These are phyloP conservation scores for Didymellaceae sp. DNA, from an alignment of 2,329 filamentous ascomycete species.

Conservation along the genomic window DNA sequence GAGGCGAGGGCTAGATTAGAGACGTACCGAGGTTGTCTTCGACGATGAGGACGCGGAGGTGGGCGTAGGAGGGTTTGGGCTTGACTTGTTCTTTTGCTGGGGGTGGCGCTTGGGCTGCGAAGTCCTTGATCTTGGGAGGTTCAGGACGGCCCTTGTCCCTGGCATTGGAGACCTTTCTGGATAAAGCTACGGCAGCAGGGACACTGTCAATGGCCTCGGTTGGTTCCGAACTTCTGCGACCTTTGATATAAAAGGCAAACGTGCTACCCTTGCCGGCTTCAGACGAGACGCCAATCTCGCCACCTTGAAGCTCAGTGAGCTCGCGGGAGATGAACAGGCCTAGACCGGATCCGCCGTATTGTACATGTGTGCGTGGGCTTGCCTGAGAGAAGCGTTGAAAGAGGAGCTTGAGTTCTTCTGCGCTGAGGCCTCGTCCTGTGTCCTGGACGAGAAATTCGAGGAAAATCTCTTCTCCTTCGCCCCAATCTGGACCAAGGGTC, in stretches of 20 bases:
- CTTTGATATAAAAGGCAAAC: slow-evolving; percentile 78
- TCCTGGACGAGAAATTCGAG: slow-evolving; percentile 78
- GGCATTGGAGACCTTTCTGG: slow-evolving; percentile 40
- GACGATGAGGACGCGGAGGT: slow-evolving; percentile 51
- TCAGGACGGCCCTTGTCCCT: slow-evolving; percentile 30
- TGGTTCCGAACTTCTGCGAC: slow-evolving; percentile 61
- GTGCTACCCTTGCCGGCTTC: slow-evolving; percentile 72
- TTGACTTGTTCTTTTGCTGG: slow-evolving; percentile 4
- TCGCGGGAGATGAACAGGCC: slow-evolving; percentile 80
- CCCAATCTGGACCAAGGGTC: slow-evolving; percentile 69
- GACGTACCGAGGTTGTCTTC: slow-evolving; percentile 48
- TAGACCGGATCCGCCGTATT: slow-evolving; percentile 80
- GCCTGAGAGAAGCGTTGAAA: slow-evolving; percentile 83
- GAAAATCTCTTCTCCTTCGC: slow-evolving; percentile 68
- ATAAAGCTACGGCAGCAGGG: slow-evolving; percentile 28
- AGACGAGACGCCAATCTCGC: slow-evolving; percentile 77
- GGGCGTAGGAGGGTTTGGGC: slow-evolving; percentile 22
- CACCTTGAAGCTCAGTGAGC: slow-evolving; percentile 80
- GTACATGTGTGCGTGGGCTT: slow-evolving; percentile 75
- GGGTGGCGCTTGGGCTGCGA: slow-evolving; percentile 33
- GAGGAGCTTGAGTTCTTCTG: slow-evolving; percentile 73
- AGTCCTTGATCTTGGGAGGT: slow-evolving; percentile 44
- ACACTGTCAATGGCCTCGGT: slow-evolving; percentile 38
- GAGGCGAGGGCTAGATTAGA: too few relatives aligned
- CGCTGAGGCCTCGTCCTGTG: slow-evolving; percentile 75